phyloP scores from a whole-genome alignment of 495 filamentous ascomycete genomes.

The Evansstolkia leycettana region DNA sequence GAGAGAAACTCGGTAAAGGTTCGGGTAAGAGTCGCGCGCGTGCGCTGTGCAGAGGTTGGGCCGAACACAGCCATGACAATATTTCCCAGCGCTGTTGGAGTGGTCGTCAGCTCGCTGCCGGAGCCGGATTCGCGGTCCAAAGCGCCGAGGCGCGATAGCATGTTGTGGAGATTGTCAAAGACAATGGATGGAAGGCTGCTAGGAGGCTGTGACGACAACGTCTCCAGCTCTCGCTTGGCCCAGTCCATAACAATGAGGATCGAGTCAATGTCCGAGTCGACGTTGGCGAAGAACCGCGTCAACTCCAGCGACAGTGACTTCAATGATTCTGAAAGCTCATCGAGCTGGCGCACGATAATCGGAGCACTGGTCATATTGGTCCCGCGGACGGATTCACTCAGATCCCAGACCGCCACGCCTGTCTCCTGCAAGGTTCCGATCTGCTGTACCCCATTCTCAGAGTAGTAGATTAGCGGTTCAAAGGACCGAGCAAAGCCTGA shows the following conservation, averaged over 20 bases:
- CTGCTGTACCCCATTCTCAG: slow-evolving; percentile 74
- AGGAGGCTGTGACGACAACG: slow-evolving; percentile 39
- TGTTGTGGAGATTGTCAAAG: slow-evolving; percentile 68
- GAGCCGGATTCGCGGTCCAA: slow-evolving; percentile 37
- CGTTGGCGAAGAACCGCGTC: slow-evolving; percentile 79
- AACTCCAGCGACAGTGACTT: slow-evolving; percentile 71
- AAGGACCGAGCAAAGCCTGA: slow-evolving; percentile 78
- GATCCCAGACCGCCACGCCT: slow-evolving; percentile 81
- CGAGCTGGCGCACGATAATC: slow-evolving; percentile 72
- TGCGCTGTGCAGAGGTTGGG: slow-evolving; percentile 64
- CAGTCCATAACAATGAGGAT: slow-evolving; percentile 93
- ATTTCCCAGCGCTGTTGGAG: slow-evolving; percentile 53
- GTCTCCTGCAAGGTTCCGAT: slow-evolving; percentile 80
- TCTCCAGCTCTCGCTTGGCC: slow-evolving; percentile 68
- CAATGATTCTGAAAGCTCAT: slow-evolving; percentile 68
- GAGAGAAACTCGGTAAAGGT: slow-evolving; percentile 79
- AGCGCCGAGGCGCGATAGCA: slow-evolving; percentile 54
- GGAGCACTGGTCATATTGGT: slow-evolving; percentile 82
- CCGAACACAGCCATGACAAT: slow-evolving; percentile 62
- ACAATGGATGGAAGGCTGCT: slow-evolving; percentile 47
- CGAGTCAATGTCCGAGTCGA: slow-evolving; percentile 83
- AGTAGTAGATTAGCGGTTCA: slow-evolving; percentile 85
- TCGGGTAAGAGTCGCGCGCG: slow-evolving; percentile 64
- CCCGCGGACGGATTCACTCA: slow-evolving; percentile 75
- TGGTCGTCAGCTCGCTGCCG: slow-evolving; percentile 15